phyloP scores from a whole-genome alignment of 164 flowering plant species.

The Nymphaea thermarum region DNA sequence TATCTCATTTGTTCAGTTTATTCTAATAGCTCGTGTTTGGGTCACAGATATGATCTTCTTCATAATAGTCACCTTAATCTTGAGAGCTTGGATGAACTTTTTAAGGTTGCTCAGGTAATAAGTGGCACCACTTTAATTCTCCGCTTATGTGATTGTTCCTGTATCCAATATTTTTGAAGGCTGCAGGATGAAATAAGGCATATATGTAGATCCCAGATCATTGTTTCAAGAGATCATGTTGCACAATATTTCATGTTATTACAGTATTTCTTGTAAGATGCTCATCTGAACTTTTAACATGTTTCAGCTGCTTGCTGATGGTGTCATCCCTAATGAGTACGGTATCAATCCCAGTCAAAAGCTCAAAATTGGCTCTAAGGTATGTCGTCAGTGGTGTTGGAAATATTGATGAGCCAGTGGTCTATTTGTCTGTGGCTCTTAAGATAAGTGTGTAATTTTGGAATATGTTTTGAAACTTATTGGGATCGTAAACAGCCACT shows the following conservation, averaged over 20 bases:
- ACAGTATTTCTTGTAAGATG: too few relatives aligned
- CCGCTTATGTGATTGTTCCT: too few relatives aligned
- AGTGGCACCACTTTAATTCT: not conserved
- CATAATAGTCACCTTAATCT: slow-evolving; percentile 95
- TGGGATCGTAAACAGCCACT: too few relatives aligned
- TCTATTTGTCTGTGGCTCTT: too few relatives aligned
- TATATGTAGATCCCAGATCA: too few relatives aligned
- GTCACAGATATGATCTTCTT: slow-evolving; percentile 83
- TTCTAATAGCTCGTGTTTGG: not conserved
- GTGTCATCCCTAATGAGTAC: slow-evolving; percentile 97
- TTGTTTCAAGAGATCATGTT: too few relatives aligned
- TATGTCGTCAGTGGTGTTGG: slow-evolving; percentile 2
- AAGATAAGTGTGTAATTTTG: too few relatives aligned
- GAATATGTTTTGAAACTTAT: too few relatives aligned
- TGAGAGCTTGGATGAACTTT: slow-evolving; percentile 80
- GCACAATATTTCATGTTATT: too few relatives aligned
- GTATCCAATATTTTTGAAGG: too few relatives aligned
- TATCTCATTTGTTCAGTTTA: not conserved
- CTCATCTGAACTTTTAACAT: not conserved
- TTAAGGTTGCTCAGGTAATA: slow-evolving; percentile 92
- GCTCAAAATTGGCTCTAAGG: slow-evolving; percentile 96
- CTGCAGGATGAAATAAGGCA: too few relatives aligned
- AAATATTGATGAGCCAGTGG: too few relatives aligned
- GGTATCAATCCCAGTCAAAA: slow-evolving; percentile 92
- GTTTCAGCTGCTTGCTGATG: slow-evolving; percentile 91